These are phyloP conservation scores for Blastobotrys arbuscula DNA, from an alignment of 1,139 yeast genomes.

Conservation along the genomic window DNA sequence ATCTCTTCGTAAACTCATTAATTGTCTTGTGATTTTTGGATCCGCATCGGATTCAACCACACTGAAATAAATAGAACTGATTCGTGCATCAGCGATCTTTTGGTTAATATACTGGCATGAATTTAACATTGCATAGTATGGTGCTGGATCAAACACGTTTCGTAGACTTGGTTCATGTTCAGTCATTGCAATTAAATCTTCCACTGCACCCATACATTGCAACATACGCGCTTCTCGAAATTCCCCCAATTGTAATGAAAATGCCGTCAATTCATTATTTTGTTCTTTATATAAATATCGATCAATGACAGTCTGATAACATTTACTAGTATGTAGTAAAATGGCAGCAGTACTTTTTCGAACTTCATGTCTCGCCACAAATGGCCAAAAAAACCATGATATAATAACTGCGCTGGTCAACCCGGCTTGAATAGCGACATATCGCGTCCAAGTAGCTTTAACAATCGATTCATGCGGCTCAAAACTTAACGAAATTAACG, in stretches of 20 bases:
- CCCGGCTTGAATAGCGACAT: conserved; percentile 39
- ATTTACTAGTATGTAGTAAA: conserved; percentile 40
- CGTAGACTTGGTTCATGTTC: conserved; percentile 36
- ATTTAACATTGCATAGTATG: conserved; percentile 31
- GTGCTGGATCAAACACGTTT: conserved; percentile 25
- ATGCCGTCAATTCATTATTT: conserved; percentile 42
- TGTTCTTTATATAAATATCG: conserved; percentile 44
- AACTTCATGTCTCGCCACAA: conserved; percentile 42
- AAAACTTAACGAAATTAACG: conserved; percentile 35
- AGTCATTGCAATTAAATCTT: conserved; percentile 36
- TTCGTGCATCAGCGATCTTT: conserved; percentile 44
- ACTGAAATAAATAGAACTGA: conserved; percentile 43
- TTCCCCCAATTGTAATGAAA: conserved; percentile 41
- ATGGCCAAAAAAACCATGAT: conserved; percentile 48
- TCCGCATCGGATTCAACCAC: conserved; percentile 42
- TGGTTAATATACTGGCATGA: conserved; percentile 40
- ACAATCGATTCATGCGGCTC: conserved; percentile 16
- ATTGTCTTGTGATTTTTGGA: conserved; percentile 35
- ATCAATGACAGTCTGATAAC: conserved; percentile 45
- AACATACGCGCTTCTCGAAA: conserved; percentile 46
- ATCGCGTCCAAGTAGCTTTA: conserved; percentile 38
- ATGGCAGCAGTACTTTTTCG: conserved; percentile 38
- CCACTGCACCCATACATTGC: conserved; percentile 39
- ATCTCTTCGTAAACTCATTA: conserved; percentile 43
- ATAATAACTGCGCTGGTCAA: conserved; percentile 36